A percentile compares a stretch with the other conserved stretches of the same genome.
These are phyloP conservation scores for Oryza meridionalis DNA, from an alignment of 176 grass and related monocot species.

Conservation along the genomic window DNA sequence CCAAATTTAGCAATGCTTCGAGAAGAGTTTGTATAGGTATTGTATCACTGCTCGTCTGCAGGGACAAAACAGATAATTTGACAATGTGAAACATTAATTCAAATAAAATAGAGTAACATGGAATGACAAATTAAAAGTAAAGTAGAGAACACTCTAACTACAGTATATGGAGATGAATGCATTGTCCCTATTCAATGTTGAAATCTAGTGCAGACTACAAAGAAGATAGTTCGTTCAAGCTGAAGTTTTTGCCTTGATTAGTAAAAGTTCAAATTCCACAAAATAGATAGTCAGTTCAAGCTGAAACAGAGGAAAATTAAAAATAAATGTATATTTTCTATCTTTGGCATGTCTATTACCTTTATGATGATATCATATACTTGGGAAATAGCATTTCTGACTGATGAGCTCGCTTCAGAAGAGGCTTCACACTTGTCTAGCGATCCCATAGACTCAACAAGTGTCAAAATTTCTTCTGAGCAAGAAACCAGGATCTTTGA, in stretches of 20 bases:
- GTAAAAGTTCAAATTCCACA: neutral
- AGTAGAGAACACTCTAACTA: neutral
- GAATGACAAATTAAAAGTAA: conserved; percentile 1
- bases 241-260: neutral
- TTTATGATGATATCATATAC: conserved; percentile 66
- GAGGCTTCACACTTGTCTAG: conserved; percentile 45
- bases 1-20: conserved; percentile 76
- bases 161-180: neutral
- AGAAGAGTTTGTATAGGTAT: conserved; percentile 59
- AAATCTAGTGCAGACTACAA: conserved; percentile 11
- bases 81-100: conserved; percentile 11
- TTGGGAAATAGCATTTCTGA: conserved; percentile 47
- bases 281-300: neutral
- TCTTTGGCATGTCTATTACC: conserved; percentile 45
- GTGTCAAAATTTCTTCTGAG: conserved; percentile 70
- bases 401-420: conserved; percentile 43
- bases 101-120: conserved; percentile 23
- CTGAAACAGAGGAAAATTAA: neutral
- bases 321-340: neutral
- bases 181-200: conserved; percentile 11
- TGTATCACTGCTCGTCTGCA: conserved; percentile 65
- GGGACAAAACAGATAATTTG: conserved; percentile 35
- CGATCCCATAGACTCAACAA: conserved; percentile 53
- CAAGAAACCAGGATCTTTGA: conserved; percentile 71
- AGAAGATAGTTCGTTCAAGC: neutral